These are phyloP conservation scores for Lepidium didymum DNA, from an alignment of 345 rosid genomes.

Conservation along the genomic window DNA sequence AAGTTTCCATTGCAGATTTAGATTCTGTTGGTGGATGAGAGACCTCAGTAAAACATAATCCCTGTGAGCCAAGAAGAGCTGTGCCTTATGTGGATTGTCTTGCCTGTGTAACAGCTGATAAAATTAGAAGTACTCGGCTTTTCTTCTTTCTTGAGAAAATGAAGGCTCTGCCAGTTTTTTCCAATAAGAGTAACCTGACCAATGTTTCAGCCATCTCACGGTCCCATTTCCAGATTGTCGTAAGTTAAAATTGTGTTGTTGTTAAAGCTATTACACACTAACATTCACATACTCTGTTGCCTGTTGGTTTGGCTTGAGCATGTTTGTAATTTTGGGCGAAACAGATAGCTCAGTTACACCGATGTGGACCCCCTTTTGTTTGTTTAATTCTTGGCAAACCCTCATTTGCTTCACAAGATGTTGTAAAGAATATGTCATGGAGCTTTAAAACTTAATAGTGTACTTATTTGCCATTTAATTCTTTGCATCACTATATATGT, in stretches of 20 bases:
- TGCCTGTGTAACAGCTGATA: neutral
- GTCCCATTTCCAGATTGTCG: neutral
- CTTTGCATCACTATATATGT: neutral
- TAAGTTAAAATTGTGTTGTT: neutral
- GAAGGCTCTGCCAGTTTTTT: conserved; percentile 1
- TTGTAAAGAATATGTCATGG: neutral
- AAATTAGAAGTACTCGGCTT: neutral
- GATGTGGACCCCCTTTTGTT: neutral
- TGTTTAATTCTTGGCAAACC: no score
- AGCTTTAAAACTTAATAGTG: neutral
- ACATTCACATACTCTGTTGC: neutral
- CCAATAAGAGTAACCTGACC: neutral
- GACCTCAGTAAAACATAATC: neutral
- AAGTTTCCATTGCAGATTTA: neutral
- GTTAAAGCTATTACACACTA: neutral
- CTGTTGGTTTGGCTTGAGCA: neutral
- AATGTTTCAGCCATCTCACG: neutral
- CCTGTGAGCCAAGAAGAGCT: conserved; percentile 3
- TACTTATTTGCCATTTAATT: neutral
- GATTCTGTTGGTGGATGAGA: conserved; percentile 1
- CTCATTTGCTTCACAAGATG: neutral
- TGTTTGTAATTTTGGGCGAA: neutral
- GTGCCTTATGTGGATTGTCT: neutral
- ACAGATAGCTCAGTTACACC: neutral
- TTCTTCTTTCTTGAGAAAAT: neutral